phyloP scores from a whole-genome alignment of 2,329 filamentous ascomycete genomes.

The Periconia macrospinosa region DNA sequence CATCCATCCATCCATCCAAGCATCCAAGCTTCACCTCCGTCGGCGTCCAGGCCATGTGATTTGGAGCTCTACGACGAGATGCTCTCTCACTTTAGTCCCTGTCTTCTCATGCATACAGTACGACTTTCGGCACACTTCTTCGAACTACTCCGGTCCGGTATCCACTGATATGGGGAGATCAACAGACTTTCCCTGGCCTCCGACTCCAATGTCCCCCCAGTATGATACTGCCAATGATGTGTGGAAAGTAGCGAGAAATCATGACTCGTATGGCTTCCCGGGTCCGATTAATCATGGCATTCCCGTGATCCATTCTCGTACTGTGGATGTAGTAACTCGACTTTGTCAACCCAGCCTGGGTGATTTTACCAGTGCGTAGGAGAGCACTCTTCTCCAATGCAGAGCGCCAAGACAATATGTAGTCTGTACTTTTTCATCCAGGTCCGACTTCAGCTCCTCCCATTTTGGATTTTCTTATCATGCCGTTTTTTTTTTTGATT shows the following conservation, averaged over 20 bases:
- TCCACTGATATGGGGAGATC: background rate
- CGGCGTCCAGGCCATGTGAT: background rate
- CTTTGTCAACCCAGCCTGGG: no score
- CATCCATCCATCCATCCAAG: no score
- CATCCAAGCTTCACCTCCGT: no score
- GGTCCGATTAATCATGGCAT: no score
- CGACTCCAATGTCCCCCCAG: background rate
- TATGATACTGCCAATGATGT: no score
- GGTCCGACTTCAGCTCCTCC: background rate
- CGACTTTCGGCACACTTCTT: background rate
- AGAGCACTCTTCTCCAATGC: no score
- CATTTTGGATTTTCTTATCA: background rate
- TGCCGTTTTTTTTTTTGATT: background rate
- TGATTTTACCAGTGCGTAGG: no score
- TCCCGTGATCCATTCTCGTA: no score
- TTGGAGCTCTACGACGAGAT: background rate
- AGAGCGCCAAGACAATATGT: no score
- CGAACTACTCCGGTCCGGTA: background rate
- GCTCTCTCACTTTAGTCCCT: background rate
- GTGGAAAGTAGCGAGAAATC: no score
- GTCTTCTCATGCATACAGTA: background rate
- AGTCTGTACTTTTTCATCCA: background rate
- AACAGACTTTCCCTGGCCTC: background rate
- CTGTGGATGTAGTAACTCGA: no score
- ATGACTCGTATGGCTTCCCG: no score